Conservation (phyloP, 352 stramenopile genomes). For the Phytophthora pinifolia region DNA sequence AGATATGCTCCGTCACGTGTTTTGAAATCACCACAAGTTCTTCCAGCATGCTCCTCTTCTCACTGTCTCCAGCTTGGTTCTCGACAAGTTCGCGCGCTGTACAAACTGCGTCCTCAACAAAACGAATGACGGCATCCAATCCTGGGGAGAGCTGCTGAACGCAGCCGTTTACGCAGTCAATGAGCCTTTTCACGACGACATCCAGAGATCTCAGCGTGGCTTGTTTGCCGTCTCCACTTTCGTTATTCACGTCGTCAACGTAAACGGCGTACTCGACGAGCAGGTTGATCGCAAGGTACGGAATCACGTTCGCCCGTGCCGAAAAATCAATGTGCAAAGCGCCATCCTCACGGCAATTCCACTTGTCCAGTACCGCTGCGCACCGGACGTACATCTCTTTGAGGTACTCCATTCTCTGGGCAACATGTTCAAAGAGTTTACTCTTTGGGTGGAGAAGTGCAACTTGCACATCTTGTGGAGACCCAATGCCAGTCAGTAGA, state of each 20-base stretch:
- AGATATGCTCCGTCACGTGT: constrained; percentile 14
- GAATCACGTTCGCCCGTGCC: constrained; percentile 29
- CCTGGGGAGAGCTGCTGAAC: neutral
- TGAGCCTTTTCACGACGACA: constrained; percentile 17
- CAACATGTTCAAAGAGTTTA: constrained; percentile 32
- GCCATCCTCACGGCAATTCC: constrained; percentile 13
- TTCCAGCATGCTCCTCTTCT: constrained; percentile 24
- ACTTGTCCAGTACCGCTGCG: constrained; percentile 29
- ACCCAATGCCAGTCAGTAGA: constrained; percentile 25
- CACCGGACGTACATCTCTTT: constrained; percentile 24
- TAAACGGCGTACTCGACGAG: constrained; percentile 42
- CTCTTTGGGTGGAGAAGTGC: constrained; percentile 56
- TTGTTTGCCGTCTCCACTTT: constrained; percentile 11
- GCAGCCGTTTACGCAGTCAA: constrained; percentile 6
- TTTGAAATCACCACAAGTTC: constrained; percentile 22
- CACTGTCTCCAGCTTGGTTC: neutral
- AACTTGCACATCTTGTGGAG: constrained; percentile 24
- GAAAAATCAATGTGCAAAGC: constrained; percentile 40
- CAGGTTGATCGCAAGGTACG: constrained; percentile 48
- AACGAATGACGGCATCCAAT: constrained; percentile 21
- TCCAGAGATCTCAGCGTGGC: constrained; percentile 13
- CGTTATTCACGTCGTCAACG: constrained; percentile 24
- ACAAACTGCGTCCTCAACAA: constrained; percentile 22
- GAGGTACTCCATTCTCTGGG: constrained; percentile 28
- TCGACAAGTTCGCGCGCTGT: constrained; percentile 13